Evolutionary conservation across 441 rosid genomes (phyloP).

Genomic region (Adansonia madagascariensis): DNA sequence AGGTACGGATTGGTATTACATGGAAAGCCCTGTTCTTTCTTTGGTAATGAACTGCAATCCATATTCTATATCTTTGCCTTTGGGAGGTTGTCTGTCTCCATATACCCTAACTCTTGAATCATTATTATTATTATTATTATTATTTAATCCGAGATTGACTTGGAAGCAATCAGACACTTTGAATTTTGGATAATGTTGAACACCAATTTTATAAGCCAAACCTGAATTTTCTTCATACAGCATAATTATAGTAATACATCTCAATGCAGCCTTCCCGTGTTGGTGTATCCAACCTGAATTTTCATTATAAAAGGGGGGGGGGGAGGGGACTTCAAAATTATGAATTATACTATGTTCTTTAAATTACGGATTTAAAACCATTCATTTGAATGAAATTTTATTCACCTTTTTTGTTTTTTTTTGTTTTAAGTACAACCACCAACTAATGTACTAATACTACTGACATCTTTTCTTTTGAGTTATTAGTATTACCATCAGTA

Average conservation of each 20-base stretch:
- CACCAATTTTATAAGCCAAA: not conserved
- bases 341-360: not conserved
- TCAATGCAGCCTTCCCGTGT: too few species aligned
- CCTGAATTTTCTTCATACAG: too few species aligned
- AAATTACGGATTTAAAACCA: not conserved
- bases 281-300: not conserved
- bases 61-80: not conserved
- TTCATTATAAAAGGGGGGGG: not conserved
- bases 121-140: too few species aligned
- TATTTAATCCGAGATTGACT: not conserved
- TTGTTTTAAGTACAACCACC: too few species aligned
- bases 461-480: too few species aligned
- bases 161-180: not conserved
- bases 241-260: too few species aligned
- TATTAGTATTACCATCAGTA: too few species aligned
- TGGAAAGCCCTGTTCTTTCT: constrained; percentile 6
- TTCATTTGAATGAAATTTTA: not conserved
- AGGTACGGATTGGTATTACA: not conserved
- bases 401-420: not conserved
- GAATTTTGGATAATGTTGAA: not conserved
- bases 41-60: not conserved
- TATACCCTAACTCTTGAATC: not conserved
- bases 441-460: too few species aligned
- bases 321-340: not conserved
- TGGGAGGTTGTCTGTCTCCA: not conserved